These are phyloP conservation scores for Zanthoxylum bungeanum DNA, from an alignment of 345 rosid genomes.

Conservation along the genomic window DNA sequence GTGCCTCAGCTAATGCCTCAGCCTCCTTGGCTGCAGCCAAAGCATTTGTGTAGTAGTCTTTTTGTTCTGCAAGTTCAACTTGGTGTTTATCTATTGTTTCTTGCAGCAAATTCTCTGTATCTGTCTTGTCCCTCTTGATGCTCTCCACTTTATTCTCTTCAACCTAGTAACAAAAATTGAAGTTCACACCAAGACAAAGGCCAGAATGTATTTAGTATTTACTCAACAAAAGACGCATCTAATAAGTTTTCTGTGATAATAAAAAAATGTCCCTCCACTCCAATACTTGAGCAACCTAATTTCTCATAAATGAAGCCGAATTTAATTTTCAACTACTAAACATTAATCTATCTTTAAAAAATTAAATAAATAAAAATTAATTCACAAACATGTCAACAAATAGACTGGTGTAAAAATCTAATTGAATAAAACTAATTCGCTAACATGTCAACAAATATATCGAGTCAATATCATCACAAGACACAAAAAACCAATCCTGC, in stretches of 20 bases:
- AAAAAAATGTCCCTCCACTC: neutral
- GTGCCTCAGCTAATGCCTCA: slow-evolving; percentile 88
- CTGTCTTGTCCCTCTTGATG: slow-evolving; percentile 84
- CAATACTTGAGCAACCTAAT: neutral
- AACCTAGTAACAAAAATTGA: slow-evolving; percentile 40
- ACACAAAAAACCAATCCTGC: neutral
- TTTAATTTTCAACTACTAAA: neutral
- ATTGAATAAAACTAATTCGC: neutral
- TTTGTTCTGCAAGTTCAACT: slow-evolving; percentile 75
- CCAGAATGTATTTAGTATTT: neutral
- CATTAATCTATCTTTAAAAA: neutral
- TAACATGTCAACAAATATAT: neutral
- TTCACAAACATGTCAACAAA: neutral
- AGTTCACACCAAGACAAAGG: slow-evolving; percentile 5
- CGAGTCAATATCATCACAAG: neutral
- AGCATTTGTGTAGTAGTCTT: slow-evolving; percentile 81
- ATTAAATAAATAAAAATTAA: neutral
- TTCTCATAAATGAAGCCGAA: neutral
- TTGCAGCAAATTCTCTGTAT: slow-evolving; percentile 88
- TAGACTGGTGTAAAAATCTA: too few species aligned
- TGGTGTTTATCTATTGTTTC: slow-evolving; percentile 97
- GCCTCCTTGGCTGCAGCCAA: slow-evolving; percentile 93
- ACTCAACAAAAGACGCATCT: neutral
- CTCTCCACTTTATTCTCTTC: slow-evolving; percentile 98
- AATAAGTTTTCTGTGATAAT: neutral